Evolutionary conservation across 192 early-diverging fungal species (phyloP), one percentile per base, ranked within the genome.

Genomic region (Podila epicladia): DNA sequence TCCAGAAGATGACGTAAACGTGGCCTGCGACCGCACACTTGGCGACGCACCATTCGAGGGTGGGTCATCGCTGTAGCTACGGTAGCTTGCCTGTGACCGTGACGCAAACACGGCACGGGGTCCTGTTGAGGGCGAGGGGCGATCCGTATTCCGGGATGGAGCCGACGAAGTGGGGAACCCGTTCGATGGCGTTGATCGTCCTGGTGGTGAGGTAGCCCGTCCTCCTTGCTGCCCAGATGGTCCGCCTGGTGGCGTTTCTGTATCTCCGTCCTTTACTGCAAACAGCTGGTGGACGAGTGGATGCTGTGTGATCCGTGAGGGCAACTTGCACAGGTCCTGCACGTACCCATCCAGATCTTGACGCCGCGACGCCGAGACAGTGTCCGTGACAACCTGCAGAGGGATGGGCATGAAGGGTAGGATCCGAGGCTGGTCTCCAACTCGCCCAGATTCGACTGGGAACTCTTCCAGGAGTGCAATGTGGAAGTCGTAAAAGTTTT

Each of bases 401-500:
- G 93, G 85, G 53, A 90, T 87, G 66, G 91, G 90, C 89, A 91
- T 89, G 82, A 90, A 91, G 67, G 91, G 82, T 72, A 93, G 69
- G 65, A 88, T 91, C 19, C 90, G 58, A 22, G 76, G 76, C 45
- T 87, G 76, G 29, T 87, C 75, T 29, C 83, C 87, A 26, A 71
- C 78, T 37, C 87, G 89, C 20, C 90, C 90, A 48, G 91, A 90
- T 73, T 92, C 91, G 22, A 78, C 82, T 15, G 90, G 92, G 76
- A 91, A 94, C 53, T 85, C 75, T 49, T 93, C 85, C 63, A 90
- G 72, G n/a, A 94, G 83, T 63, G 87, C 85, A 74, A 91, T 92
- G 74, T 93, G 93, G 68, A 93, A 92, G 71, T 89, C 86, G 71
- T 93, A 91, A 85, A 94, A 92, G 78, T 94, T 92, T 65, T 94